Base-by-base conservation (phyloP, 352 stramenopile genomes). In the Globisporangium emineosum region DNA sequence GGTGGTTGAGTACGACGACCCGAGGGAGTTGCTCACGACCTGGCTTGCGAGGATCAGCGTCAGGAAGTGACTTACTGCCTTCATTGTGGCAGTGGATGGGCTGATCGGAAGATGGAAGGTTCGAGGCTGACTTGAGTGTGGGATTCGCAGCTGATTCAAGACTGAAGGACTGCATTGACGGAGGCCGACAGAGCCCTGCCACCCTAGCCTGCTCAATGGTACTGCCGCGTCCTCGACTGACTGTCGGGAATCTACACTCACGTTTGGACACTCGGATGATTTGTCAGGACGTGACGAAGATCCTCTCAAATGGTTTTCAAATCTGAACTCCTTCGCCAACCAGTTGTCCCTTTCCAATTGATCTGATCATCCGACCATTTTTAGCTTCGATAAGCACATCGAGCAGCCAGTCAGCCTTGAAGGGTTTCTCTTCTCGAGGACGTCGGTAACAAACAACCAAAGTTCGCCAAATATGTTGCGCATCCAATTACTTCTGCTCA, bases 41-140 rank as follows among this genome's bases (percentile, higher is more conserved):
- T 53, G 47, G 47, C 47, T 53, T 7, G 54, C 35, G 15, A 76
- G 32, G 23, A 76, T 30, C 25, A 72, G 50, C 49, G 62, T 47
- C 19, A 73, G 13, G 23, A 65, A 76, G 40, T 37, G 57, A 37
- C 47, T 67, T n/a, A 35, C 58, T 21, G 53, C 25, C 64, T 33
- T 65, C 69, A 76, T 76, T 52, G 15, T 73, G 15, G 13, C 21
- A 19, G 17, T 56, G 8, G 21, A 23, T 32, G 58, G 25, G 27
- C 43, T 63, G n/a, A 12, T 61, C 40, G 37, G 15, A 42, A 42
- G 35, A 42, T 42, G 35, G 35, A 19, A 42, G 17, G 47, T 29
- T 52, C 21, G 57, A 9, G 32, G 57, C 60, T 23, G 45, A 53
- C 33, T 70, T 58, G 23, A 32, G 60, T 57, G 13, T 42, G 13